Base-by-base conservation (phyloP, 2,329 filamentous ascomycete genomes). In the Pyrenophora teres region DNA sequence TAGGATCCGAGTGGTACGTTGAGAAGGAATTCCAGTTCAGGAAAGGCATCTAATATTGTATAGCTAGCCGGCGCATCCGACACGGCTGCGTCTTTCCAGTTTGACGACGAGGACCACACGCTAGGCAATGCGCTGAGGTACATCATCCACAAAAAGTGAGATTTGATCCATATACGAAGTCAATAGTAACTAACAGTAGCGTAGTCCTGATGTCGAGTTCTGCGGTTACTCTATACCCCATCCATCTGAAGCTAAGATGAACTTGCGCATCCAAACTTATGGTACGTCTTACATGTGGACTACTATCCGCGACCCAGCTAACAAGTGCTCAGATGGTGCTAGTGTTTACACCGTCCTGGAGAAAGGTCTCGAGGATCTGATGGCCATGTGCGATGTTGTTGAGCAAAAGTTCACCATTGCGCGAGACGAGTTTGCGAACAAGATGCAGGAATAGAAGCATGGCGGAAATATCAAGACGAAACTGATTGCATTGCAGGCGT, bases 151-250 rank as follows among this genome's bases (percentile, higher is more conserved):
- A 97, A 97, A 78, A 99, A 99, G 93, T 97, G 79, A 60, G 85
- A 40, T 19, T 8, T 25, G 12, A 1, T 9, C 15, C 1, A 15
- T 10, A 4, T 13, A 5, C 3, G 33, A 13, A 6, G 19, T 10
- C 12, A 21, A 1, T 3, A n/a, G 16, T 7, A 27, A 18, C 45
- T 63, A 27, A 60, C 25, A 10, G 6, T 5, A 1, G 9, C 46
- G 46, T 60, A 97, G 93, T 74, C 93, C 94, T 25, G 86, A 94
- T 59, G 94, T 99, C 54, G 94, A 99, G 74, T 97, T 99, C 77
- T 97, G 94, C 76, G 94, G 93, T 55, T 99, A 99, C 76, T 90
- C 93, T 6, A 97, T 99, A 56, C 94, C 94, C 25, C 94, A 99
- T 76, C 94, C 94, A 43, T 96, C 92, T 33, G 94, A 99, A 76